These are phyloP conservation scores for Saccharomyces uvarum DNA, from an alignment of 1,139 yeast genomes.

Conservation along the genomic window DNA sequence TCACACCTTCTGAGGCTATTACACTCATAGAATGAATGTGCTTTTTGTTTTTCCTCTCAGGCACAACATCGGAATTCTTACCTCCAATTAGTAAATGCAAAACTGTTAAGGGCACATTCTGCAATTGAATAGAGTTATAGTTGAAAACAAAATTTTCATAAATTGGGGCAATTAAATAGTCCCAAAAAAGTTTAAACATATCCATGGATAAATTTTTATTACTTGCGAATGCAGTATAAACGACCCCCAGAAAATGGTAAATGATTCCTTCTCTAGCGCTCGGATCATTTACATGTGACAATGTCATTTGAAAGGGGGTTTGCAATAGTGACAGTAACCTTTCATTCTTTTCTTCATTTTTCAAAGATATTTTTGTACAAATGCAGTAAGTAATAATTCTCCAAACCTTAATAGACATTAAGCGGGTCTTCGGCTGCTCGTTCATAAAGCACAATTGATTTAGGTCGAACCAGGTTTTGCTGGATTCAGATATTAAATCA, in stretches of 20 bases:
- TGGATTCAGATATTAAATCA: slow-evolving; percentile 7
- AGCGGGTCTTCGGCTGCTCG: slow-evolving; percentile 8
- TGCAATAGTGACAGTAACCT: slow-evolving; percentile 9
- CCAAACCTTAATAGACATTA: slow-evolving; percentile 25
- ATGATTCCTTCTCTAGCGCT: neutral
- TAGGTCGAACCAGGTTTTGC: slow-evolving; percentile 20
- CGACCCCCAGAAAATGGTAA: slow-evolving; percentile 13
- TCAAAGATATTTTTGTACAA: slow-evolving; percentile 10
- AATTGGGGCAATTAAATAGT: slow-evolving; percentile 13
- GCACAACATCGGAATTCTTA: slow-evolving; percentile 1
- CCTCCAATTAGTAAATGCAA: slow-evolving; percentile 7
- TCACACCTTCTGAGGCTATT: slow-evolving; percentile 18
- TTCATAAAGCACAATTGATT: slow-evolving; percentile 15
- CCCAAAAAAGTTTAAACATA: slow-evolving; percentile 12
- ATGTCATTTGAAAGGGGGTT: slow-evolving; percentile 13
- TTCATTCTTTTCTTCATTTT: slow-evolving; percentile 1
- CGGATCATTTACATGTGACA: slow-evolving; percentile 1
- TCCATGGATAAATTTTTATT: neutral
- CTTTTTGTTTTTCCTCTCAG: slow-evolving; percentile 2
- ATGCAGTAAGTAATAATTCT: slow-evolving; percentile 22
- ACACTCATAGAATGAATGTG: slow-evolving; percentile 15
- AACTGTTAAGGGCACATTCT: slow-evolving; percentile 5
- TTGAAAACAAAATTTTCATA: slow-evolving; percentile 3
- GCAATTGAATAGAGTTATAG: slow-evolving; percentile 6
- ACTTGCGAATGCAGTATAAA: slow-evolving; percentile 10